Conservation (phyloP, 1,139 yeast species). For the Williopsis jadinii region DNA sequence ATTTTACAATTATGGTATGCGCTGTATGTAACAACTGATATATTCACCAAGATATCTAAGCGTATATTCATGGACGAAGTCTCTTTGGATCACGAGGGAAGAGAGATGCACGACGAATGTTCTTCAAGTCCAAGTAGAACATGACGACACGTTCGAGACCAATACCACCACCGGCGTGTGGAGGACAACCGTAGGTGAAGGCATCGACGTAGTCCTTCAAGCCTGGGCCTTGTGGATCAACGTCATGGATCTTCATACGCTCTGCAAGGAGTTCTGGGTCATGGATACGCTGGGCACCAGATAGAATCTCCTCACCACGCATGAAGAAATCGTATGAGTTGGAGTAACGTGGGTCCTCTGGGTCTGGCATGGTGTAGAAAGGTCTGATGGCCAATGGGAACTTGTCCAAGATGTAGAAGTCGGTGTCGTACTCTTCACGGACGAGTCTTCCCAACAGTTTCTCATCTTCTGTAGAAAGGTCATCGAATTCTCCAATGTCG, state of each 20-base stretch:
- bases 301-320: constrained; percentile 98
- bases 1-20: too few relatives aligned
- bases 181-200: constrained; percentile 91
- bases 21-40: too few relatives aligned
- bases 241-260: constrained; percentile 78
- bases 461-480: constrained; percentile 90
- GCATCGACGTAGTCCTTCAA: constrained; percentile 88
- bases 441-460: constrained; percentile 86
- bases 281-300: constrained; percentile 99
- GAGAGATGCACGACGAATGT: constrained; percentile 93
- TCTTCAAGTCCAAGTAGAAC: constrained; percentile 95
- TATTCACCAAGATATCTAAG: too few relatives aligned
- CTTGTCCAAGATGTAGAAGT: constrained; percentile 94
- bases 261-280: constrained; percentile 76
- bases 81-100: constrained; percentile 99
- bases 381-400: constrained; percentile 97
- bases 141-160: constrained; percentile 97
- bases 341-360: constrained; percentile 85
- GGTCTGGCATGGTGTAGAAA: constrained; percentile 98
- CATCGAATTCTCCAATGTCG: constrained; percentile 82
- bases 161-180: constrained; percentile 99
- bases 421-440: constrained; percentile 91
- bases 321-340: constrained; percentile 97
- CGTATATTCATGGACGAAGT: constrained; percentile 58
- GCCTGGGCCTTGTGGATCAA: constrained; percentile 77